phyloP scores from a whole-genome alignment of 2,329 filamentous ascomycete genomes.

The Trichoderma koningii region DNA sequence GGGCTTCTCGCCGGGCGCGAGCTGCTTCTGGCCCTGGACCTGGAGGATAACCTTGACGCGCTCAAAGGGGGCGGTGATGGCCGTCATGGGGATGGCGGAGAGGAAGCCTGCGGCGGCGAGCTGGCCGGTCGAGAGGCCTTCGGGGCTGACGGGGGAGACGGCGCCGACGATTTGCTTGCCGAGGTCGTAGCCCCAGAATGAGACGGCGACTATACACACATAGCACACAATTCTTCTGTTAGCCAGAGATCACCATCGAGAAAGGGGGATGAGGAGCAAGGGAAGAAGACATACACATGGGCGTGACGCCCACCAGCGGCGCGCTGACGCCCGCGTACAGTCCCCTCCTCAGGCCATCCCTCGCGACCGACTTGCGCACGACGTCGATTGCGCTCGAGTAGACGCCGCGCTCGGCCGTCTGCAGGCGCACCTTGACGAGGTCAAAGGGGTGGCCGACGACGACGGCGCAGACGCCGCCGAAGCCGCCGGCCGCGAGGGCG shows the following conservation, averaged over 20 bases:
- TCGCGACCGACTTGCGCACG: conserved; percentile 81
- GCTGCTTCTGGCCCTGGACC: conserved; percentile 90
- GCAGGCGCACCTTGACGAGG: conserved; percentile 93
- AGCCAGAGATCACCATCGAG: too few relatives aligned
- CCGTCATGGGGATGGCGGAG: conserved; percentile 94
- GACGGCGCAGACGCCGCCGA: conserved; percentile 91
- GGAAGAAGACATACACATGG: conserved; percentile 78
- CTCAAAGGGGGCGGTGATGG: conserved; percentile 98
- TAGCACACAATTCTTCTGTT: too few relatives aligned
- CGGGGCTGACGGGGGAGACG: conserved; percentile 64
- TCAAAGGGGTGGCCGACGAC: conserved; percentile 96
- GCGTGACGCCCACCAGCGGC: conserved; percentile 91
- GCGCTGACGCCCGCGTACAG: conserved; percentile 97
- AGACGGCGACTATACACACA: conserved; percentile 60
- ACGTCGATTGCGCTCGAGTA: conserved; percentile 92
- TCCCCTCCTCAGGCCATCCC: conserved; percentile 77
- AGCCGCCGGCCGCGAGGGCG: conserved; percentile 85
- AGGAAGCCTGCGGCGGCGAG: conserved; percentile 94
- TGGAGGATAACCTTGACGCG: conserved; percentile 98
- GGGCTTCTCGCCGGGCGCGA: conserved; percentile 86
- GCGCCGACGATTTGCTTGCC: conserved; percentile 83
- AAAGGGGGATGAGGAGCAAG: neutral
- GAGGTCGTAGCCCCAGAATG: conserved; percentile 87
- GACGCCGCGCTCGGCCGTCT: conserved; percentile 92
- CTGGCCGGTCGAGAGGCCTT: conserved; percentile 80